A percentile compares a stretch with the other conserved stretches of the same genome.
phyloP scores from a whole-genome alignment of 2,329 filamentous ascomycete genomes.

The Paecilomyces fulvus region DNA sequence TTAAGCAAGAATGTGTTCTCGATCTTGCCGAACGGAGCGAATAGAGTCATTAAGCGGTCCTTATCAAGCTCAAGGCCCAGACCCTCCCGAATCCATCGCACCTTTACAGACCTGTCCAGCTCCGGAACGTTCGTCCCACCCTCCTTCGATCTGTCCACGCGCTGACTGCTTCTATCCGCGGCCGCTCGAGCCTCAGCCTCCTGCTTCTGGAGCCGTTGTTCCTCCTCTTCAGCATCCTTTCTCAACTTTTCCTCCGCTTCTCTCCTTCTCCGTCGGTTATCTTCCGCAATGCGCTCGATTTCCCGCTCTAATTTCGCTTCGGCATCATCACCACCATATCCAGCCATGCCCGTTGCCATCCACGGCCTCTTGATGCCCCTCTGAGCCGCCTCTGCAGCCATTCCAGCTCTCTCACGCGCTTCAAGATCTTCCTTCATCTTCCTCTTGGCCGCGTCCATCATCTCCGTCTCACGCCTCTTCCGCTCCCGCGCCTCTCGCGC shows the following conservation, averaged over 20 bases:
- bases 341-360: conserved; percentile 29
- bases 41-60: conserved; percentile 39
- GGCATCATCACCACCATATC: conserved; percentile 31
- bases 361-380: conserved; percentile 45
- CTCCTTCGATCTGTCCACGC: conserved; percentile 27
- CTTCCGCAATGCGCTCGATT: conserved; percentile 45
- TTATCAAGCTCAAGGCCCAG: conserved; percentile 39
- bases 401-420: conserved; percentile 55
- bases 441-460: conserved; percentile 64
- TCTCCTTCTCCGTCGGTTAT: conserved; percentile 43
- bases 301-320: conserved; percentile 45
- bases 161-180: conserved; percentile 21
- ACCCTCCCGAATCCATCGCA: conserved; percentile 47
- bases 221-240: conserved; percentile 37
- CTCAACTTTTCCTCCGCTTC: conserved; percentile 40
- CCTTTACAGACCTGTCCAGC: conserved; percentile 50
- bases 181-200: conserved; percentile 37
- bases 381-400: conserved; percentile 32
- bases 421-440: conserved; percentile 83
- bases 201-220: conserved; percentile 27
- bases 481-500: conserved; percentile 62
- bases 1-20: conserved; percentile 48
- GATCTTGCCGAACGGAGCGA: conserved; percentile 48
- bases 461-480: conserved; percentile 61
- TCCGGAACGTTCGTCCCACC: conserved; percentile 40